Evolutionary conservation across 2,329 filamentous ascomycete species (phyloP).

Genomic region (Fusarium vanettenii): DNA sequence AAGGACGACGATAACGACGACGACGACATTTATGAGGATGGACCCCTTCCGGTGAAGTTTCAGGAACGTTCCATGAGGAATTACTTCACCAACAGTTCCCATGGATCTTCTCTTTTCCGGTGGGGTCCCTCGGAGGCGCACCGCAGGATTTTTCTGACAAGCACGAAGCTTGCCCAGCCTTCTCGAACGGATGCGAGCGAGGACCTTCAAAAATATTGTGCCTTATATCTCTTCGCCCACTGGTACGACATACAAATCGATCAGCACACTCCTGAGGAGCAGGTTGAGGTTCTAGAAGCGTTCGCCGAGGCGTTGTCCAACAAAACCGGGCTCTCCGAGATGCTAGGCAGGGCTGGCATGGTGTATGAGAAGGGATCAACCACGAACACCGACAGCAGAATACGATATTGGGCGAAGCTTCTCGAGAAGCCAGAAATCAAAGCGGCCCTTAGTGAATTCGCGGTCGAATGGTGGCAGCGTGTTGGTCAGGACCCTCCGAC

Average conservation of each 20-base stretch:
- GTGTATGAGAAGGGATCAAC: not conserved
- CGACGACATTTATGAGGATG: constrained; percentile 42
- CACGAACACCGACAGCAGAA: not conserved
- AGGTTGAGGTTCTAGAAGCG: constrained; percentile 38
- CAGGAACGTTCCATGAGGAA: constrained; percentile 45
- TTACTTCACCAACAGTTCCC: constrained; percentile 36
- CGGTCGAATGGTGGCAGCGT: not conserved
- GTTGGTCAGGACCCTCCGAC: not conserved
- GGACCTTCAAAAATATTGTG: not conserved
- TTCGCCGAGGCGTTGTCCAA: constrained; percentile 31
- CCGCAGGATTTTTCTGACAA: constrained; percentile 39
- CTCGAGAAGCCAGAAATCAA: not conserved
- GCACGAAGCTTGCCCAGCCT: constrained; percentile 20
- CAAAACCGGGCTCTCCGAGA: constrained; percentile 16
- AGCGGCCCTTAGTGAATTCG: not conserved
- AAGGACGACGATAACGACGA: constrained; percentile 16
- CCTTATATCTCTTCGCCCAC: constrained; percentile 12
- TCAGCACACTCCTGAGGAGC: constrained; percentile 22
- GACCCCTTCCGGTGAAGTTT: constrained; percentile 42
- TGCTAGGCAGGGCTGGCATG: constrained; percentile 20
- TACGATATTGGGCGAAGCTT: not conserved
- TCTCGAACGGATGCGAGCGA: not conserved
- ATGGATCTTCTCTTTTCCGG: not conserved
- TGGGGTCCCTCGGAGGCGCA: constrained; percentile 37
- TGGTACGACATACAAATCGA: constrained; percentile 24